Conservation (phyloP, 352 stramenopile genomes). For the Globisporangium paddicum region DNA sequence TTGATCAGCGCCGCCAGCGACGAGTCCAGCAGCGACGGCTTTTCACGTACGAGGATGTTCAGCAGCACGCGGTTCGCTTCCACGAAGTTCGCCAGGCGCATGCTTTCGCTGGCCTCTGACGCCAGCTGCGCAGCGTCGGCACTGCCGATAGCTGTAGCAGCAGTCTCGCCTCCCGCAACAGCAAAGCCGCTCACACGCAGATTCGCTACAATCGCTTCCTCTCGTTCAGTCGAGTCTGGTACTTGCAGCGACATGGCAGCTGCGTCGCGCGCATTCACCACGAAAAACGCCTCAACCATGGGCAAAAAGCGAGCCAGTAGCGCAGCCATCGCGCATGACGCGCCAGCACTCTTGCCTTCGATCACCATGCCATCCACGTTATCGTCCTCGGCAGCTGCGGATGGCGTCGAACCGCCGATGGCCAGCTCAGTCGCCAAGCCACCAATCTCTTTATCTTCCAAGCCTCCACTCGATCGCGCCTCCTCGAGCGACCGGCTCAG, state of each 20-base stretch:
- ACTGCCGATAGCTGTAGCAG: conserved; percentile 10
- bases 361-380: conserved; percentile 73
- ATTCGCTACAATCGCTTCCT: conserved; percentile 75
- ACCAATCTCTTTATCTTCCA: conserved; percentile 55
- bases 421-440: background rate
- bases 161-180: conserved; percentile 25
- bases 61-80: conserved; percentile 95
- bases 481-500: conserved; percentile 73
- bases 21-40: conserved; percentile 94
- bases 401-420: background rate
- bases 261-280: conserved; percentile 92
- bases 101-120: conserved; percentile 56
- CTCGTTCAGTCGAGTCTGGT: conserved; percentile 66
- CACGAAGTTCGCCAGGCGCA: conserved; percentile 91
- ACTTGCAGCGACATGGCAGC: conserved; percentile 71
- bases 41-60: conserved; percentile 97
- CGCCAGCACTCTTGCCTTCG: conserved; percentile 83
- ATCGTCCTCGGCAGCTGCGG: conserved; percentile 62
- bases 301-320: conserved; percentile 97
- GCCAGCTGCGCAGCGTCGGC: conserved; percentile 23
- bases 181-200: conserved; percentile 57
- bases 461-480: conserved; percentile 53
- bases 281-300: conserved; percentile 98
- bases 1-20: conserved; percentile 95
- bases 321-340: conserved; percentile 89